Conservation (phyloP, 164 flowering plant genomes). For the Aristolochia californica region DNA sequence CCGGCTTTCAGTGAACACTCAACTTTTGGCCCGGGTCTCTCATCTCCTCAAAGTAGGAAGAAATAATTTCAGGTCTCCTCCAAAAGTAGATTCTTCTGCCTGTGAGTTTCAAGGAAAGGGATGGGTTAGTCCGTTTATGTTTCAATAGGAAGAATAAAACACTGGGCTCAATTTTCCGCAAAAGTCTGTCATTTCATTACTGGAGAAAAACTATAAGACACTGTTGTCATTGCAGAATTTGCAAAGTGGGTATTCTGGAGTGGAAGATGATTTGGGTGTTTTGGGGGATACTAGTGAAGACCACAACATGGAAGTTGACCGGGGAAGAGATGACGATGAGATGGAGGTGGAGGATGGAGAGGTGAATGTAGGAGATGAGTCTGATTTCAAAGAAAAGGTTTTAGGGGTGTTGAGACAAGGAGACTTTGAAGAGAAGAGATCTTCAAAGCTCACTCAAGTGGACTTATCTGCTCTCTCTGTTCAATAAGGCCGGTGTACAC, state of each 20-base stretch:
- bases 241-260: slow-evolving; percentile 13
- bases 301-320: slow-evolving; percentile 40
- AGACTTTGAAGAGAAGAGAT: slow-evolving; percentile 66
- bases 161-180: slow-evolving; percentile 72
- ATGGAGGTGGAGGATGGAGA: slow-evolving; percentile 51
- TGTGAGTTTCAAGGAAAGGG: slow-evolving; percentile 73
- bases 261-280: slow-evolving; percentile 31
- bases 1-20: slow-evolving; percentile 84
- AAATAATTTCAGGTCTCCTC: slow-evolving; percentile 92
- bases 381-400: slow-evolving; percentile 65
- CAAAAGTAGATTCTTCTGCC: slow-evolving; percentile 83
- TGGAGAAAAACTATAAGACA: slow-evolving; percentile 85
- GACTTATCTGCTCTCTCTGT: slow-evolving; percentile 72
- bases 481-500: slow-evolving; percentile 80
- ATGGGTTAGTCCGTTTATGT: slow-evolving; percentile 68
- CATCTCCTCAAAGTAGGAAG: slow-evolving; percentile 90
- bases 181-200: slow-evolving; percentile 48
- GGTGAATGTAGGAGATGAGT: slow-evolving; percentile 19
- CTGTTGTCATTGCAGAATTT: slow-evolving; percentile 46
- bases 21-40: slow-evolving; percentile 61
- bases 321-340: slow-evolving; percentile 44
- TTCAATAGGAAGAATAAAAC: slow-evolving; percentile 85
- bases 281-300: slow-evolving; percentile 34
- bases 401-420: slow-evolving; percentile 56
- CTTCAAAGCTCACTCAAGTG: slow-evolving; percentile 76